These are phyloP conservation scores for Calocera viscosa DNA, from an alignment of 768 basidiomycete genomes.

Conservation along the genomic window DNA sequence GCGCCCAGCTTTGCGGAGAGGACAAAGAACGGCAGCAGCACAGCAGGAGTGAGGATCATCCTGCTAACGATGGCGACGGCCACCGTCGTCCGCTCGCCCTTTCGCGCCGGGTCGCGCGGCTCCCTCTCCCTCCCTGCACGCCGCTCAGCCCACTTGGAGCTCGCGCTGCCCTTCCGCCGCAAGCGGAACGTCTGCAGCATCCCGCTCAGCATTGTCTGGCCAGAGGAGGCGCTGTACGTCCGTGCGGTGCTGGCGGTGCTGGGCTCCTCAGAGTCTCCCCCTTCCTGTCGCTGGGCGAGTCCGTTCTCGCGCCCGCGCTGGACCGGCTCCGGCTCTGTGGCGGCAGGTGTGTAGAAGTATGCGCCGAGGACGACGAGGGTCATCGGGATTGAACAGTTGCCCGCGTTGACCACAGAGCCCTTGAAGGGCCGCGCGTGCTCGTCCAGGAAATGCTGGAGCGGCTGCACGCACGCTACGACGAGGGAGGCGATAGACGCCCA, in stretches of 20 bases:
- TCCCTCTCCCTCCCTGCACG: no score
- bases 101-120: background rate
- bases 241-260: background rate
- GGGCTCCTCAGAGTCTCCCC: no score
- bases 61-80: conserved; percentile 68
- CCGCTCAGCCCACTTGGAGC: background rate
- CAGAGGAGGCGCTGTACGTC: background rate
- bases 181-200: background rate
- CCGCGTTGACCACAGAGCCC: conserved; percentile 52
- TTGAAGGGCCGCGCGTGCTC: conserved; percentile 52
- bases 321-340: conserved; percentile 10
- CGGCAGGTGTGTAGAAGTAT: conserved; percentile 52
- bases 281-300: background rate
- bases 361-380: conserved; percentile 87
- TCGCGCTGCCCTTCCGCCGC: conserved; percentile 16
- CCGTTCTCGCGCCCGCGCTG: conserved; percentile 4
- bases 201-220: background rate
- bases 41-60: conserved; percentile 73
- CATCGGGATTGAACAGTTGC: conserved; percentile 72
- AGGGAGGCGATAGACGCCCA: conserved; percentile 67
- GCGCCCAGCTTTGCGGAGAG: conserved; percentile 45
- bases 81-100: conserved; percentile 72
- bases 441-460: conserved; percentile 60
- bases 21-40: conserved; percentile 67
- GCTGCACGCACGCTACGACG: conserved; percentile 61